Evolutionary conservation across 2,329 filamentous ascomycete genomes (phyloP), one percentile per base, ranked within the genome.

Genomic region (Xylariaceae sp.): DNA sequence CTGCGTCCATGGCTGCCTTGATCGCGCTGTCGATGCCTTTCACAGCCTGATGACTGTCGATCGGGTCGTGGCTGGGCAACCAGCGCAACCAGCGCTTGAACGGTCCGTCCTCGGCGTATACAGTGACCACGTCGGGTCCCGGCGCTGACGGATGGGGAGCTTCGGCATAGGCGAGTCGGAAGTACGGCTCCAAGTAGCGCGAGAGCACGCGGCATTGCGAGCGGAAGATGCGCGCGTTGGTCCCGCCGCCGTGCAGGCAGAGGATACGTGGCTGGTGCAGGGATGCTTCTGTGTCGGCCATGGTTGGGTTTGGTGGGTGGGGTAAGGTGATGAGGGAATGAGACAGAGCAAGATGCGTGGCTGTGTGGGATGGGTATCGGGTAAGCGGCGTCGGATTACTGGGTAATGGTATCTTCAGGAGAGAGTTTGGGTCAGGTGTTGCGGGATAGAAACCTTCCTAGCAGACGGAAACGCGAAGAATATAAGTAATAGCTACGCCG

Each of bases 211-310:
- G 86, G 62, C 83, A 82, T 72, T 91, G 88, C 8, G 79, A 69
- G 57, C 78, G 74, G 73, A 91, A 91, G 68, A 90, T 81, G 41
- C 76, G 67, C n/a, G 79, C 84, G 65, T 87, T 90, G 60, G 85
- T 83, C 57, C 88, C 88, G 64, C 87, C 88, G 67, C 88, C 88
- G 70, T 91, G 88, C n/a, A 91, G 82, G 71, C 87, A 91, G 62
- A 91, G 84, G 62, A 91, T 83, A 56, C 87, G 84, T 2, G 87
- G 87, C 31, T 78, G 73, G 55, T 68, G 55, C 49, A 65, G 53
- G 31, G 63, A 67, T 39, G 56, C 11, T 48, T 63, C 62, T 29
- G 34, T 27, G 49, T 37, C 46, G 11, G 41, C 39, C 55, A 57
- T 59, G 44, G 42, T 49, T 45, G 31, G 30, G 39, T 53, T 42